Conservation (phyloP, 2,329 filamentous ascomycete species). For the Bipolaris gigantea region DNA sequence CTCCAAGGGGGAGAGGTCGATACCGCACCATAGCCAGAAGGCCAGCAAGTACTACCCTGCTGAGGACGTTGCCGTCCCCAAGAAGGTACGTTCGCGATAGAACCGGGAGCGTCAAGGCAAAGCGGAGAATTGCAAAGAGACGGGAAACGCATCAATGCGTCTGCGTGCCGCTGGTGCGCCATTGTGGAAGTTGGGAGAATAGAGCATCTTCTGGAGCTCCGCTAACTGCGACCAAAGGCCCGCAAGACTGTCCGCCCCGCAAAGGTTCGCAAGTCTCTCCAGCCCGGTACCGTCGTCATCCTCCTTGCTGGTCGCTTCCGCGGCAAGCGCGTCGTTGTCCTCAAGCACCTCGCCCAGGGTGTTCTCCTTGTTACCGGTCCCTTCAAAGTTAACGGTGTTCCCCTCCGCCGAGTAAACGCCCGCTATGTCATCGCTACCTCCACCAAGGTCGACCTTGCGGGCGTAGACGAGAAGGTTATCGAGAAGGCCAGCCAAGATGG, state of each 20-base stretch:
- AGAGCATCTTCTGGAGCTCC: constrained; percentile 16
- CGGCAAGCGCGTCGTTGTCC: constrained; percentile 98
- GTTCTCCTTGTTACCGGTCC: constrained; percentile 98
- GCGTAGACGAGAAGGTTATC: constrained; percentile 70
- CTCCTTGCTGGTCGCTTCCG: constrained; percentile 99
- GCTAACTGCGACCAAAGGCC: constrained; percentile 61
- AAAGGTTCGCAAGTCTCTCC: constrained; percentile 83
- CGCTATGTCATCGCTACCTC: constrained; percentile 93
- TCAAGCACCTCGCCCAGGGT: constrained; percentile 96
- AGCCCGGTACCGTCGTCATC: constrained; percentile 95
- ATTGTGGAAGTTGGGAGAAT: constrained; percentile 1
- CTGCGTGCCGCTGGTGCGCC: constrained; percentile 6
- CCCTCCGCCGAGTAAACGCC: constrained; percentile 88
- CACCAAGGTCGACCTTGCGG: constrained; percentile 79
- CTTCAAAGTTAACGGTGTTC: constrained; percentile 99
- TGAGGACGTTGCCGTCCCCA: constrained; percentile 83
- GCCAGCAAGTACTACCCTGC: constrained; percentile 99
- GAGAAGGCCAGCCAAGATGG: constrained; percentile 80
- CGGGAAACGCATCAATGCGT: constrained; percentile 4
- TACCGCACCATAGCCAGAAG: constrained; percentile 86
- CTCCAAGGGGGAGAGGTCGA: constrained; percentile 91
- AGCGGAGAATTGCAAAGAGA: constrained; percentile 19
- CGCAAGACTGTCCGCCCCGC: constrained; percentile 92
- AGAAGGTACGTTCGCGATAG: constrained; percentile 76
- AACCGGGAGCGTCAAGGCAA: constrained; percentile 14